Conservation (phyloP, 2,329 filamentous ascomycete genomes). For the Metarhizium sp. region DNA sequence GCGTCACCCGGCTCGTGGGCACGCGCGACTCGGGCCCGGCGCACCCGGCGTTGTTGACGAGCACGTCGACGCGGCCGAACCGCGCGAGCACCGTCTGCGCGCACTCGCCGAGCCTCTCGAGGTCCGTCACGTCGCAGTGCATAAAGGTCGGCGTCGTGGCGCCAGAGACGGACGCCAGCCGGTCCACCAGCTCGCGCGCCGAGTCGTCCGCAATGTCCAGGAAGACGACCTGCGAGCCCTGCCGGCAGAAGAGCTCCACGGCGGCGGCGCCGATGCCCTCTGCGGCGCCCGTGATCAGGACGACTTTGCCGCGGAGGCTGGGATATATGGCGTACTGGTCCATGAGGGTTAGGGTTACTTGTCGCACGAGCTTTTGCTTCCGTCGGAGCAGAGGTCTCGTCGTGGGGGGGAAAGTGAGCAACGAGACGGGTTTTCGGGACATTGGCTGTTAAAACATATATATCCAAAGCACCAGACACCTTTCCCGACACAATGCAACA, state of each 20-base stretch:
- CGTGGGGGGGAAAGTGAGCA: no score
- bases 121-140: constrained; percentile 31
- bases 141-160: constrained; percentile 24
- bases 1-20: constrained; percentile 25
- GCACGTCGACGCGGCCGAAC: constrained; percentile 51
- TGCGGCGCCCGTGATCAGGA: constrained; percentile 36
- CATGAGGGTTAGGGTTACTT: not conserved
- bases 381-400: no score
- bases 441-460: no score
- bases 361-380: no score
- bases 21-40: constrained; percentile 14
- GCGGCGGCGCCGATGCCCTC: constrained; percentile 35
- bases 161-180: constrained; percentile 8
- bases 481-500: no score
- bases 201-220: constrained; percentile 28
- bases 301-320: constrained; percentile 28
- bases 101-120: constrained; percentile 22
- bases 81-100: constrained; percentile 21
- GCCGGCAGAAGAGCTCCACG: constrained; percentile 33
- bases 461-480: no score
- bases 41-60: constrained; percentile 73
- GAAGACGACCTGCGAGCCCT: constrained; percentile 35
- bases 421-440: no score
- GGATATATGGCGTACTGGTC: constrained; percentile 27
- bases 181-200: constrained; percentile 20